phyloP scores from a whole-genome alignment of 139 green algal species.

The Picochlorum sp. region DNA sequence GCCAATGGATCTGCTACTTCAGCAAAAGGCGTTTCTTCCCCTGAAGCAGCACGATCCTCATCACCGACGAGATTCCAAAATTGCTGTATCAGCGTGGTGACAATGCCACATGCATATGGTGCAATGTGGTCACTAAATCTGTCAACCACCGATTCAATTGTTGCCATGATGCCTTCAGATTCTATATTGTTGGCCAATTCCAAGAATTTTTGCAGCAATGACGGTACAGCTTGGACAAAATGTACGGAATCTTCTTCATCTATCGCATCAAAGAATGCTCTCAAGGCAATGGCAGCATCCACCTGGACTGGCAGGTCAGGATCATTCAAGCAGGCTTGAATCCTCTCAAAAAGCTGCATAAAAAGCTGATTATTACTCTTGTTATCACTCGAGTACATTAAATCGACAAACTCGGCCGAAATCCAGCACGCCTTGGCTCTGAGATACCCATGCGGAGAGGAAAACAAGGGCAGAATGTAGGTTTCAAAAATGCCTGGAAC shows the following conservation, averaged over 20 bases:
- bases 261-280: constrained; percentile 80
- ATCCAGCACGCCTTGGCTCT: constrained; percentile 89
- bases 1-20: constrained; percentile 45
- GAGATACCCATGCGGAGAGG: constrained; percentile 59
- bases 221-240: constrained; percentile 70
- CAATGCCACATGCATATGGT: constrained; percentile 77
- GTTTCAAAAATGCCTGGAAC: constrained; percentile 76
- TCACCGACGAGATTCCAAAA: constrained; percentile 54
- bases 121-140: constrained; percentile 88
- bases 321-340: constrained; percentile 55
- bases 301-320: constrained; percentile 78
- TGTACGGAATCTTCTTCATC: constrained; percentile 61
- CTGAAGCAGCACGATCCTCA: constrained; percentile 16
- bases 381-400: constrained; percentile 58
- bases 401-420: constrained; percentile 64
- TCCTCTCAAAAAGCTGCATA: constrained; percentile 48
- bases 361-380: constrained; percentile 55
- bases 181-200: constrained; percentile 52
- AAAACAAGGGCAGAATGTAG: constrained; percentile 70
- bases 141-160: constrained; percentile 91
- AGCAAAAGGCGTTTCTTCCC: constrained; percentile 11
- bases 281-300: constrained; percentile 47
- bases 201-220: constrained; percentile 82
- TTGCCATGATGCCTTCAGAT: constrained; percentile 86
- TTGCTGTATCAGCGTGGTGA: constrained; percentile 56